Percentiles rank a stretch among this genome's conserved stretches.
Evolutionary conservation across 208 protist genomes (phyloP).

Genomic region (Trypanosoma lewisi): DNA sequence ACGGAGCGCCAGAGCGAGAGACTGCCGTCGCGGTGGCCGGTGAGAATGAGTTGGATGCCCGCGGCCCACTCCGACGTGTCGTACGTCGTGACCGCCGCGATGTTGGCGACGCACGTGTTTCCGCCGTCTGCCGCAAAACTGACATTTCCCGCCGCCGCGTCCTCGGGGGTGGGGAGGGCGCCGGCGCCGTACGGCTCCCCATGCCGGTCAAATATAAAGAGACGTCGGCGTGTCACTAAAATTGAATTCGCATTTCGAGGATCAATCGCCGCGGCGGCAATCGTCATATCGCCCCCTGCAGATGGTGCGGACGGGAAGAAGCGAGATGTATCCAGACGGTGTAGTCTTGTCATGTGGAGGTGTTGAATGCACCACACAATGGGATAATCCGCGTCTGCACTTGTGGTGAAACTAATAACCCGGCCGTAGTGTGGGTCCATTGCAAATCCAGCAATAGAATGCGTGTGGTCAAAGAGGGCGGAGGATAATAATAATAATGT

Average conservation of each 20-base stretch:
- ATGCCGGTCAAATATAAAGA: constrained; percentile 80
- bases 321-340: constrained; percentile 31
- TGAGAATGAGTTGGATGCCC: constrained; percentile 67
- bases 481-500: constrained; percentile 35
- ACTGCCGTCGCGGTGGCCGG: constrained; percentile 78
- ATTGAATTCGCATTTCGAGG: constrained; percentile 37
- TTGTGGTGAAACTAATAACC: constrained; percentile 62
- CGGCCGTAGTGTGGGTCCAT: constrained; percentile 36
- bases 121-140: constrained; percentile 36
- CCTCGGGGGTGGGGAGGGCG: constrained; percentile 15
- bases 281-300: constrained; percentile 24
- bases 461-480: constrained; percentile 63
- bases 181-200: constrained; percentile 63
- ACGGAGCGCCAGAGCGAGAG: constrained; percentile 72
- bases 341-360: constrained; percentile 35
- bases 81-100: constrained; percentile 59
- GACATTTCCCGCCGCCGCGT: constrained; percentile 36
- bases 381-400: constrained; percentile 48
- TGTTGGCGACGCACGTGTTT: constrained; percentile 20
- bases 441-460: constrained; percentile 59
- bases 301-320: constrained; percentile 25
- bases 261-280: constrained; percentile 57
- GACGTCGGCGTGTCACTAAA: constrained; percentile 48
- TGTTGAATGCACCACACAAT: constrained; percentile 80
- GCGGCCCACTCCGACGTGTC: constrained; percentile 74